Evolutionary conservation across 495 filamentous ascomycete species (phyloP).

Genomic region (Sabuloglossum arenarium): DNA sequence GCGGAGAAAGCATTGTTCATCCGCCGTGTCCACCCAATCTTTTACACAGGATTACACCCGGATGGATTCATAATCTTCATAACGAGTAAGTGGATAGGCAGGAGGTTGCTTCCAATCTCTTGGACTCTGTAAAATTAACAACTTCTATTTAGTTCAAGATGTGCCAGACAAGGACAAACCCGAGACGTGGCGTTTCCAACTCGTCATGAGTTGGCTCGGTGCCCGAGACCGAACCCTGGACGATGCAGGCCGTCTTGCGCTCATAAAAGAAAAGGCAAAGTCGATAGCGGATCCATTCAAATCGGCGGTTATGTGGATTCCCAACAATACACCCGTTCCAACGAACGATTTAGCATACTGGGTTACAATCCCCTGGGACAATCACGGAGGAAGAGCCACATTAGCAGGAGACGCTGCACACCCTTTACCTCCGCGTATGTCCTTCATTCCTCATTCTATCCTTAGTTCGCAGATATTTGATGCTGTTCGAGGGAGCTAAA

Average conservation of each 20-base stretch:
- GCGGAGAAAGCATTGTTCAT: conserved; percentile 18
- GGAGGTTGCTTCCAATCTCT: too few relatives aligned
- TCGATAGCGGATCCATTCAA: conserved; percentile 20
- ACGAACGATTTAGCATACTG: conserved; percentile 18
- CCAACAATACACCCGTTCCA: conserved; percentile 23
- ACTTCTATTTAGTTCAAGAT: conserved; percentile 17
- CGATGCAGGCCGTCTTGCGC: conserved; percentile 16
- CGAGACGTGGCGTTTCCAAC: conserved; percentile 24
- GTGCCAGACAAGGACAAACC: conserved; percentile 19
- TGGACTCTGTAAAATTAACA: too few relatives aligned
- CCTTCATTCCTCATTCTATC: not conserved
- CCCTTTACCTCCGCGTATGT: conserved; percentile 41
- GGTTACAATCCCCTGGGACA: conserved; percentile 27
- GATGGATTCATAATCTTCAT: conserved; percentile 6
- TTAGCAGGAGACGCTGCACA: conserved; percentile 40
- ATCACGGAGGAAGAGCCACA: conserved; percentile 23
- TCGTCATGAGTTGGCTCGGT: conserved; percentile 17
- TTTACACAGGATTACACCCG: conserved; percentile 11
- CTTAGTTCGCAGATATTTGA: not conserved
- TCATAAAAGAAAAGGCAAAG: conserved; percentile 19
- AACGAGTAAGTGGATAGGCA: not conserved
- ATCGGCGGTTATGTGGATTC: conserved; percentile 21
- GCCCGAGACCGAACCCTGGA: conserved; percentile 5
- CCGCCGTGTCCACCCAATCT: conserved; percentile 14
- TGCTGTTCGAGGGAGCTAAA: too few relatives aligned